phyloP scores from a whole-genome alignment of 345 rosid genomes.

The Populus euphratica region DNA sequence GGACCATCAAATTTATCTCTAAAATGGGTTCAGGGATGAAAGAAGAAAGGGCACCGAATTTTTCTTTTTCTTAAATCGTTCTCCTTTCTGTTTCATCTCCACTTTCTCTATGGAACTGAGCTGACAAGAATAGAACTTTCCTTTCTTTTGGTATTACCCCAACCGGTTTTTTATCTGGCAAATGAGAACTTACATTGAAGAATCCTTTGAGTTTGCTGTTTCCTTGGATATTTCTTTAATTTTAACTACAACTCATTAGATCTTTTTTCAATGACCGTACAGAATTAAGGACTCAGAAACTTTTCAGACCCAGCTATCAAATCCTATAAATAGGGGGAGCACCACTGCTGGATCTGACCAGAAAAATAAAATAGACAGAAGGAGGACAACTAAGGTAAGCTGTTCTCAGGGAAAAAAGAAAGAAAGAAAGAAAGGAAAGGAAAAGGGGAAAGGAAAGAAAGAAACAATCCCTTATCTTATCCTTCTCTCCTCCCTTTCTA shows the following conservation, averaged over 20 bases:
- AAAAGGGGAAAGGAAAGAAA: not conserved
- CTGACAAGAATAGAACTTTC: not conserved
- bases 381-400: constrained; percentile 31
- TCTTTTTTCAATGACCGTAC: constrained; percentile 11
- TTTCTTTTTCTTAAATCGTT: not conserved
- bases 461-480: not conserved
- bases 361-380: constrained; percentile 13
- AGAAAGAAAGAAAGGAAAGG: no score
- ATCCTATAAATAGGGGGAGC: constrained; percentile 12
- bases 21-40: not conserved
- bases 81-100: not conserved
- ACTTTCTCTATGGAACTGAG: not conserved
- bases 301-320: constrained; percentile 10
- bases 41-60: not conserved
- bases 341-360: constrained; percentile 13
- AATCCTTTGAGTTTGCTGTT: not conserved
- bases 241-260: not conserved
- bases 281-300: constrained; percentile 24
- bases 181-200: not conserved
- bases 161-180: not conserved
- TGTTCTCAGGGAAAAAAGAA: not conserved
- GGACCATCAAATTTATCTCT: not conserved
- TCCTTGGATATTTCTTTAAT: not conserved
- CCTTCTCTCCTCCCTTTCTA: not conserved
- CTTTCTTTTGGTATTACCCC: not conserved